Base-by-base conservation (phyloP, 2,329 filamentous ascomycete genomes). In the Paraphaeosphaeria sporulosa region DNA sequence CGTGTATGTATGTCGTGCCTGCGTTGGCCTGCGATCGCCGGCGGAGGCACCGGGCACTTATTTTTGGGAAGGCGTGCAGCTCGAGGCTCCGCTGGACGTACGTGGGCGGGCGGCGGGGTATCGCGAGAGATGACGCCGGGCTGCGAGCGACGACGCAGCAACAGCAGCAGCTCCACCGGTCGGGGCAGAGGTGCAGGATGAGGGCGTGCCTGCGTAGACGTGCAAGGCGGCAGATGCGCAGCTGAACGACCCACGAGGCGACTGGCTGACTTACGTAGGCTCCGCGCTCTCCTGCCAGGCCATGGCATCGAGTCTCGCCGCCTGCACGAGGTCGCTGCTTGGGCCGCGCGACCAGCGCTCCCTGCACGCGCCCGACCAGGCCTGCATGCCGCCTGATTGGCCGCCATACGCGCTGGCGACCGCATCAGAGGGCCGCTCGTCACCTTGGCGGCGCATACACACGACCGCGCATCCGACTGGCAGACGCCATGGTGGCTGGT, bases 391-490 rank as follows among this genome's bases (percentile, higher is more conserved):
- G 48, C 58, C 58, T 71, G 59, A 74, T 74, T 74, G 72, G 70
- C 13, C 58, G 46, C 50, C 65, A 63, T 73, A 74, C 70, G 70
- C 72, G 71, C 73, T 64, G 64, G 68, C 65, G 72, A 64, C 72
- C 72, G 70, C 62, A 62, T 68, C 65, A 49, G 46, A 57, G 70
- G 61, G 17, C 70, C 68, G 49, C 61, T 61, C 60, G 60, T 73
- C 72, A 73, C 71, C 71, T 74, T 74, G 71, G 72, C 71, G 62
- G 66, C 70, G 69, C 72, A 71, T 72, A 60, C 62, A 58, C 56
- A 40, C 40, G 48, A 34, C 25, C n/a, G 32, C 2, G 43, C 57
- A 17, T 57, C 51, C 60, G 58, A 60, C 38, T 61, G 57, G 49
- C 49, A 50, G 34, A 52, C 5, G 12, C 8, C 9, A 4, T 3